Evolutionary conservation across 1,139 yeast species (phyloP).

Genomic region (Scheffersomyces illinoinensis): DNA sequence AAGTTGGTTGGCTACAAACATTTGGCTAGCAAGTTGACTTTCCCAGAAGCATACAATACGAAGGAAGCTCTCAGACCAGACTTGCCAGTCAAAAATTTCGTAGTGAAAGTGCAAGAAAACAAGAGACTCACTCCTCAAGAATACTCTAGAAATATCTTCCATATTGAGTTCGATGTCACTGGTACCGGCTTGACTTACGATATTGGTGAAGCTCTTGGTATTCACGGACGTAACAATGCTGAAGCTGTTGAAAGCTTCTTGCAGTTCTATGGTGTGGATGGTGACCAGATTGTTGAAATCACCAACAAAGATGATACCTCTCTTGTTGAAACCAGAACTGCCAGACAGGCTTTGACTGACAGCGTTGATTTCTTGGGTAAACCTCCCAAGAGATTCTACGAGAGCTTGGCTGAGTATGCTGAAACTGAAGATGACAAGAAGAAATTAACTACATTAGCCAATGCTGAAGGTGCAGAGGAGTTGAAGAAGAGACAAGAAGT

Average conservation of each 20-base stretch:
- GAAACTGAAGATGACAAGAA: slow-evolving; percentile 67
- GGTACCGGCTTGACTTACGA: slow-evolving; percentile 91
- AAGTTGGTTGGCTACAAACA: slow-evolving; percentile 45
- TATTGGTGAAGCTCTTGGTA: slow-evolving; percentile 96
- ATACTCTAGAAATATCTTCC: slow-evolving; percentile 94
- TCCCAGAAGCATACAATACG: slow-evolving; percentile 75
- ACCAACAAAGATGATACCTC: slow-evolving; percentile 67
- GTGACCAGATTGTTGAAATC: slow-evolving; percentile 66
- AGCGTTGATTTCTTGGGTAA: slow-evolving; percentile 89
- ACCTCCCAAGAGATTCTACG: slow-evolving; percentile 94
- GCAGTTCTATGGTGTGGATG: slow-evolving; percentile 67
- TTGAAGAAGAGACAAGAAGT: slow-evolving; percentile 86
- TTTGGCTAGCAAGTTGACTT: slow-evolving; percentile 70
- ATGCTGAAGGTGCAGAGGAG: slow-evolving; percentile 83
- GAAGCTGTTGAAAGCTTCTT: slow-evolving; percentile 70
- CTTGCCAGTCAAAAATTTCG: slow-evolving; percentile 78
- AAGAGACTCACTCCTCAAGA: slow-evolving; percentile 89
- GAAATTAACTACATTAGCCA: slow-evolving; percentile 60
- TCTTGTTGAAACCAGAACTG: slow-evolving; percentile 71
- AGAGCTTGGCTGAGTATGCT: slow-evolving; percentile 74
- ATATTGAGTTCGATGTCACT: slow-evolving; percentile 87
- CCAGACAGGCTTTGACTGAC: slow-evolving; percentile 76
- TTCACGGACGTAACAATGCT: slow-evolving; percentile 83
- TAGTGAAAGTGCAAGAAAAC: slow-evolving; percentile 89
- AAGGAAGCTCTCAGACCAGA: slow-evolving; percentile 77